phyloP scores from a whole-genome alignment of 179 eudicot genomes.

The Beta lomatogona region DNA sequence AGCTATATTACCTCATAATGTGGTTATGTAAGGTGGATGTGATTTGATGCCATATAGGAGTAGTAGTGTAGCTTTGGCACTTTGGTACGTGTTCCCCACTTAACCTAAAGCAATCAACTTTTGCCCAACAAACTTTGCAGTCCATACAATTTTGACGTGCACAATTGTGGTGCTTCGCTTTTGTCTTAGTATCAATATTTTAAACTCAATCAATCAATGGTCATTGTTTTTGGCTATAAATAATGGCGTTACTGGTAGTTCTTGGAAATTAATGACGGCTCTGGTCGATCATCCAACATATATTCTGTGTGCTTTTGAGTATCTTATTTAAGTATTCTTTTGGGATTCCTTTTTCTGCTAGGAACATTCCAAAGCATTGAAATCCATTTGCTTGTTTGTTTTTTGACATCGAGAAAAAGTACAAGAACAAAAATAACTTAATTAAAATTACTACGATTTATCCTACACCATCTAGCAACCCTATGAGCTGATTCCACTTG shows the following conservation, averaged over 20 bases:
- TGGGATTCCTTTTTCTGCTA: conserved; percentile 1
- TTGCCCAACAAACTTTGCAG: conserved; percentile 12
- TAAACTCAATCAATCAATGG: not conserved
- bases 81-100: conserved; percentile 18
- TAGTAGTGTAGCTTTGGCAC: not conserved
- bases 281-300: conserved; percentile 8
- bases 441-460: too few species aligned
- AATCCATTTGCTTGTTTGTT: not conserved
- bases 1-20: not conserved
- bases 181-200: not conserved
- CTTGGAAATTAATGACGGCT: not conserved
- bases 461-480: too few species aligned
- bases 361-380: not conserved
- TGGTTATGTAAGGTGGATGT: not conserved
- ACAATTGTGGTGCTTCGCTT: not conserved
- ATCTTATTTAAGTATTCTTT: not conserved
- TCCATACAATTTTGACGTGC: conserved; percentile 21
- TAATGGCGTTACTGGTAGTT: not conserved
- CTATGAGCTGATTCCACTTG: too few species aligned
- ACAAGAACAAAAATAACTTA: too few species aligned
- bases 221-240: not conserved
- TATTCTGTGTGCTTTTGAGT: conserved; percentile 15
- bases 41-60: not conserved
- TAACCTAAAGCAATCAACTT: conserved; percentile 18
- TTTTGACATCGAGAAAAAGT: too few species aligned